Conservation (phyloP, 352 stramenopile species). For the Phytophthora constricta region DNA sequence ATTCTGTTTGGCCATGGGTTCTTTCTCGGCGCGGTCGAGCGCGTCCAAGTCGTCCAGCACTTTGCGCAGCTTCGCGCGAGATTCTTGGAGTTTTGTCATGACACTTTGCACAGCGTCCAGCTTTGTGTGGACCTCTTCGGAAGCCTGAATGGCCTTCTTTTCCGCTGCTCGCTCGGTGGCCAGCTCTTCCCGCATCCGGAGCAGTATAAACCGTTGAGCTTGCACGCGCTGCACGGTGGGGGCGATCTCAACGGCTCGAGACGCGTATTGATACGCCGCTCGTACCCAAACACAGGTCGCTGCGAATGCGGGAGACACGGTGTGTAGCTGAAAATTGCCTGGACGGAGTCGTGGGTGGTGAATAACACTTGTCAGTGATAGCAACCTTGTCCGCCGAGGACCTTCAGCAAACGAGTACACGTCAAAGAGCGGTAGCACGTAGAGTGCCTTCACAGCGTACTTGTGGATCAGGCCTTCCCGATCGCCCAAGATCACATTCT, state of each 20-base stretch:
- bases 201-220: constrained; percentile 60
- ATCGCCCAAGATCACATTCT: constrained; percentile 83
- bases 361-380: constrained; percentile 70
- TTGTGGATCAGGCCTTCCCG: constrained; percentile 81
- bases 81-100: constrained; percentile 28
- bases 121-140: constrained; percentile 20
- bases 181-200: constrained; percentile 51
- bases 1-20: constrained; percentile 61
- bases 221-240: constrained; percentile 65
- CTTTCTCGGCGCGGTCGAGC: constrained; percentile 60
- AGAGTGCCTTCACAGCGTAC: constrained; percentile 82
- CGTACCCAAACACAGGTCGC: constrained; percentile 77
- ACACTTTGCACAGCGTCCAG: constrained; percentile 28
- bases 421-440: constrained; percentile 81
- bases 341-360: constrained; percentile 75
- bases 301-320: constrained; percentile 66
- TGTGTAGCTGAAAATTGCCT: constrained; percentile 66
- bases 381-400: constrained; percentile 59
- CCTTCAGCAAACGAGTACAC: constrained; percentile 82
- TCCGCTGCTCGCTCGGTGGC: constrained; percentile 15
- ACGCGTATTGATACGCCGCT: constrained; percentile 74
- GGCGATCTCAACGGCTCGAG: constrained; percentile 68
- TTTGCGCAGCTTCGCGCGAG: constrained; percentile 46
- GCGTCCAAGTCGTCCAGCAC: constrained; percentile 71
- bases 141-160: constrained; percentile 20